Conservation (phyloP, 805 yeast genomes). For the Wickerhamomyces xylosicus region DNA sequence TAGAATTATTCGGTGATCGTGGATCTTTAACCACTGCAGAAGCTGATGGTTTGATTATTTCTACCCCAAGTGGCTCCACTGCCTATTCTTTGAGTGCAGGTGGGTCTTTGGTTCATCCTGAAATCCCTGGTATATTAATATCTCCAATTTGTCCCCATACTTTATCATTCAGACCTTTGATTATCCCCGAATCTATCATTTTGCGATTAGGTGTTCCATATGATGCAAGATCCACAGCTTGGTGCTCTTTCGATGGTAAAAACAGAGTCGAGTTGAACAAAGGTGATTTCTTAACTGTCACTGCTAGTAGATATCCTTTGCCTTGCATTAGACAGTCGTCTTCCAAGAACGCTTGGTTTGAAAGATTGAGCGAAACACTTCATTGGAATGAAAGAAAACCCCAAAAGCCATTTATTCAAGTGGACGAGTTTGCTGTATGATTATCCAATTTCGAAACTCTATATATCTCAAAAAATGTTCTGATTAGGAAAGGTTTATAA, state of each 20-base stretch:
- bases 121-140: constrained; percentile 42
- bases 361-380: constrained; percentile 22
- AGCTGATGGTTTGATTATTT: constrained; percentile 55
- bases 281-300: constrained; percentile 24
- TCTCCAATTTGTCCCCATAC: constrained; percentile 49
- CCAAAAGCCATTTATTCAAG: constrained; percentile 18
- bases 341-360: constrained; percentile 22
- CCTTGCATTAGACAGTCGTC: constrained; percentile 18
- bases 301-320: constrained; percentile 24
- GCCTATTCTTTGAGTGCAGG: constrained; percentile 47
- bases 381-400: constrained; percentile 26
- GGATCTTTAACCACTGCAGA: constrained; percentile 48
- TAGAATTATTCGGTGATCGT: constrained; percentile 38
- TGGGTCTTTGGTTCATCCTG: constrained; percentile 44
- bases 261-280: constrained; percentile 20
- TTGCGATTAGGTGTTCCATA: constrained; percentile 24
- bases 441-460: too few relatives aligned
- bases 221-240: constrained; percentile 22
- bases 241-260: constrained; percentile 28
- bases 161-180: constrained; percentile 40
- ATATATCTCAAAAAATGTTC: too few relatives aligned
- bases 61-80: constrained; percentile 62
- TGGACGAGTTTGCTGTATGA: not conserved
- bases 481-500: too few relatives aligned
- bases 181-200: constrained; percentile 31